These are phyloP conservation scores for Blastobotrys aristatus DNA, from an alignment of 1,139 yeast species.

Conservation along the genomic window DNA sequence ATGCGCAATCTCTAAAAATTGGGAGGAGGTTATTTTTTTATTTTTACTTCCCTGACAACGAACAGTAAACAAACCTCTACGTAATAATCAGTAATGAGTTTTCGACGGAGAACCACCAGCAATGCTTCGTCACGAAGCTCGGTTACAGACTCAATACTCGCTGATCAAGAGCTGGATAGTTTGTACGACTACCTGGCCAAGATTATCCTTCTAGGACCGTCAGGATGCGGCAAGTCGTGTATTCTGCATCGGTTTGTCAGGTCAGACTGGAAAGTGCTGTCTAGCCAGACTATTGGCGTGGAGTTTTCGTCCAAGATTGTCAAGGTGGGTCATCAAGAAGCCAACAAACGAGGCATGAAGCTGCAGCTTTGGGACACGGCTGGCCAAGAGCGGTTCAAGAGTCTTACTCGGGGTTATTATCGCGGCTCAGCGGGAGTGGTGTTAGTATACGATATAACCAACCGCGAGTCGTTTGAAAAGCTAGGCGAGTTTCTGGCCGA, in stretches of 20 bases:
- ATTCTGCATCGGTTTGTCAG: conserved; percentile 41
- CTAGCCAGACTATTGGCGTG: conserved; percentile 47
- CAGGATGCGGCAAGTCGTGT: conserved; percentile 45
- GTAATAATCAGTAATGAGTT: conserved; percentile 10
- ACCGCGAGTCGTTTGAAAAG: conserved; percentile 46
- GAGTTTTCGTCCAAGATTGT: conserved; percentile 45
- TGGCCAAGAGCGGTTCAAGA: conserved; percentile 72
- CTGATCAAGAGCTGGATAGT: conserved; percentile 29
- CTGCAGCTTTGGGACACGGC: conserved; percentile 69
- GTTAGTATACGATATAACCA: conserved; percentile 66
- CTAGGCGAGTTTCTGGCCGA: conserved; percentile 46
- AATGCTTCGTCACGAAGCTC: conserved; percentile 28
- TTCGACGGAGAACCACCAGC: conserved; percentile 29
- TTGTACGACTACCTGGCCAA: conserved; percentile 44
- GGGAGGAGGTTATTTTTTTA: not conserved
- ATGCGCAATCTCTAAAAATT: not conserved
- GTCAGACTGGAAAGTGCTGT: conserved; percentile 37
- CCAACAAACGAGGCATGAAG: conserved; percentile 33
- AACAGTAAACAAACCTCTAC: not conserved
- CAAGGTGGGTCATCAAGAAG: conserved; percentile 35
- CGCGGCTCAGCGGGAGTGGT: conserved; percentile 81
- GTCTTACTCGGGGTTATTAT: conserved; percentile 69
- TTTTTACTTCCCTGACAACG: not conserved
- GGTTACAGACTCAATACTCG: conserved; percentile 19
- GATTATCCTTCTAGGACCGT: conserved; percentile 42